Base-by-base conservation (phyloP, 192 early-diverging fungal genomes). In the Entomortierella lignicola region DNA sequence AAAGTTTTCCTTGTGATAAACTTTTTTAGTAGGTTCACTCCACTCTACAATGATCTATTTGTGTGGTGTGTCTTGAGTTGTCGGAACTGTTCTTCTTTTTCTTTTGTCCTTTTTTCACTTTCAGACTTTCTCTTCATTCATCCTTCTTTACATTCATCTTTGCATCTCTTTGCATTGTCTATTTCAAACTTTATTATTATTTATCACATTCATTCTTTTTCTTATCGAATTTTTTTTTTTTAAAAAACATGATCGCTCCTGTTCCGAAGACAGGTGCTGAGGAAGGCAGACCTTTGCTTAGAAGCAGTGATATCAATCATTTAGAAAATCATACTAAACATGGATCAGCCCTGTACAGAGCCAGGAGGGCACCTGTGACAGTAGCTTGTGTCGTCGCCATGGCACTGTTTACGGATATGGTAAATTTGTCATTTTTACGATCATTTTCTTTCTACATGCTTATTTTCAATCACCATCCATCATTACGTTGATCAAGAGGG, bases 371-470 rank as follows among this genome's bases (percentile, higher is more conserved):
- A 1, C 72, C 63, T 15, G n/a, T 74, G 1, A 59, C 83, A n/a
- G 69, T 88, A 39, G 83, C 83, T 15, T 79, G 63, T 53, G 82
- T 84, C 2, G 87, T 86, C 12, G 83, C 85, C 39, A 72, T 90
- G 83, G 88, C 91, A 32, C 82, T 92, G 29, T 92, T 92, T 68
- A 87, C 86, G 48, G 85, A 83, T 62, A 85, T 81, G 59, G 58
- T 64, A 63, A n/a, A 52, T 11, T 17, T 43, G 20, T 11, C 20
- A 15, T 47, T 20, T 10, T 7, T 26, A 17, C 41, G 15, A 8
- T 47, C 17, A 3, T 32, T 27, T 4, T 41, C n/a, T 59, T 43
- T 44, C 30, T 60, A 18, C 7, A 7, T 47, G 41, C 26, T 47
- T 20, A 10, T 32, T 26, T 54, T 54, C 18, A 37, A 37, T 7